phyloP scores from a whole-genome alignment of 495 filamentous ascomycete species.

The Daldinia loculata region DNA sequence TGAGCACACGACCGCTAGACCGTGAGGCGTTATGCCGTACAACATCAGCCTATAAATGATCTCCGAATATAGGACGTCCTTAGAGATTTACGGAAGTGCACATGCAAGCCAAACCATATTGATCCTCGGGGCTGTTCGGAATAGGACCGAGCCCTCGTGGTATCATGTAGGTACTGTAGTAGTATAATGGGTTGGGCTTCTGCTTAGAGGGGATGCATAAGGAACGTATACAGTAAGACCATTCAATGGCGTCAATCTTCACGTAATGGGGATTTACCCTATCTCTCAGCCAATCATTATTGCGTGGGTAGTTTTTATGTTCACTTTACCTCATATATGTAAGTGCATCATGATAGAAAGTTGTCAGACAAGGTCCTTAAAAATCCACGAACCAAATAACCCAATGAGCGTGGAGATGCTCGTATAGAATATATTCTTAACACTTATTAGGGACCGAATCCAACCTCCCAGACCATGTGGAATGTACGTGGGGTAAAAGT shows the following conservation, averaged over 20 bases:
- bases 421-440: background rate
- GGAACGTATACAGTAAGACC: background rate
- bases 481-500: slow-evolving; percentile 17
- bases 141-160: slow-evolving; percentile 1
- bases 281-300: background rate
- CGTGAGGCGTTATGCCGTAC: slow-evolving; percentile 18
- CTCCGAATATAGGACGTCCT: slow-evolving; percentile 3
- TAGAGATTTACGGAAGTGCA: background rate
- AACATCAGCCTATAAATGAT: slow-evolving; percentile 3
- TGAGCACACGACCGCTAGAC: slow-evolving; percentile 2
- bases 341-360: background rate
- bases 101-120: background rate
- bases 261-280: background rate
- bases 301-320: background rate
- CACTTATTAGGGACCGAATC: background rate
- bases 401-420: background rate
- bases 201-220: background rate
- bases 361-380: background rate
- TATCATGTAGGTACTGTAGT: background rate
- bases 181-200: background rate
- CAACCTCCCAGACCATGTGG: background rate
- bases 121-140: background rate
- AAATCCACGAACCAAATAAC: background rate
- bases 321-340: background rate
- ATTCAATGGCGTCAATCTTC: background rate